Evolutionary conservation across 495 filamentous ascomycete genomes (phyloP), one percentile per base, ranked within the genome.

Genomic region (Schizothecium vesticola): DNA sequence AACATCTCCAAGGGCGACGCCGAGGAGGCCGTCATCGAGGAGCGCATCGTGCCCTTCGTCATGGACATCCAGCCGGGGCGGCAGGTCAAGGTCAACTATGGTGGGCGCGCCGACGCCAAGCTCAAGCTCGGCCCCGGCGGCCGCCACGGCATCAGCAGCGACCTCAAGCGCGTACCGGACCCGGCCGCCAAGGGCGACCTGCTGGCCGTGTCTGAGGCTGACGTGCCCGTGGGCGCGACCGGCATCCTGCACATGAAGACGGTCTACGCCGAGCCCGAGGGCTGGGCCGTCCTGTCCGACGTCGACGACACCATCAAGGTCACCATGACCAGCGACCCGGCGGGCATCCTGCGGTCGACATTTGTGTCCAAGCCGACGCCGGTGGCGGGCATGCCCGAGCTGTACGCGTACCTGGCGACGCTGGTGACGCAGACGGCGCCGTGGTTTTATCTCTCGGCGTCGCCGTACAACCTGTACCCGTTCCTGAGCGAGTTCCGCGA

Each of bases 301-400:
- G 89, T 98, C 74, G 94, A 98, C 77, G 94, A 98, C 77, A 95
- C 94, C 3, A 96, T 97, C 82, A 97, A 98, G 79, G 82, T 92
- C 63, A 96, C 94, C 0, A 85, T 90, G 74, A 96, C 95, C 3
- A 86, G 87, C 56, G 87, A 90, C 59, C 86, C 91, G 1, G 85
- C 90, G 58, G 92, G 92, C 7, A 92, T 97, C 69, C 81, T 97
- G 5, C 84, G 86, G 36, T 90, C 90, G 12, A 98, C 94, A 3
- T 97, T 98, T 72, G 87, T 89, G 72, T 73, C 70, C n/a, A 81
- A 87, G 22, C 89, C 92, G 0, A 78, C 85, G 61, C 87, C 92
- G 3, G 87, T 94, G 19, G 65, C 80, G 0, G 93, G 90, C 26
- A 97, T 97, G 93, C 91, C 93, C 0, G 87, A 92, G 72, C 81